Percentiles rank a stretch among this genome's conserved stretches.
Conservation (phyloP, 176 grass and related monocot genomes). For the Raddia distichophylla region DNA sequence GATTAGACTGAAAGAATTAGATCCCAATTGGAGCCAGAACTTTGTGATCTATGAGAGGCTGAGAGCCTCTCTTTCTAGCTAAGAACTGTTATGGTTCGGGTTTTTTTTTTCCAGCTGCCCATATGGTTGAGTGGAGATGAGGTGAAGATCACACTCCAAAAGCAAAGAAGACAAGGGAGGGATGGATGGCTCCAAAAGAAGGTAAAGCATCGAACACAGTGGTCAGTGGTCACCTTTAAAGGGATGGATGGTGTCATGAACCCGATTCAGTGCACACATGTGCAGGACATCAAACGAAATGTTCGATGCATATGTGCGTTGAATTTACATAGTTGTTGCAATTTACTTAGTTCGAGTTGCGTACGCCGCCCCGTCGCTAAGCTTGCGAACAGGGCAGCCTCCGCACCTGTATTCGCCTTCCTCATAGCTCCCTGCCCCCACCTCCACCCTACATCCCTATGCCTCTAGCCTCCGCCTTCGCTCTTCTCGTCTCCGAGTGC, state of each 20-base stretch:
- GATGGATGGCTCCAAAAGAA: conserved; percentile 48
- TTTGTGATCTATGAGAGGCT: background rate
- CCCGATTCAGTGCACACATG: background rate
- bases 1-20: background rate
- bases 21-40: conserved; percentile 33
- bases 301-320: background rate
- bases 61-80: conserved; percentile 18
- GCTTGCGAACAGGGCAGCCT: too few species aligned
- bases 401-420: too few species aligned
- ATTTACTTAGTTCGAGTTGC: too few species aligned
- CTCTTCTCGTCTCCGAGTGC: too few species aligned
- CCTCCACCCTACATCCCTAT: too few species aligned
- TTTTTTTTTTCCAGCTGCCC: background rate
- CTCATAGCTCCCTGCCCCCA: too few species aligned
- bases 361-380: too few species aligned
- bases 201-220: conserved; percentile 54
- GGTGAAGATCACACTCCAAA: conserved; percentile 21
- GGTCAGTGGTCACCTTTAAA: conserved; percentile 33
- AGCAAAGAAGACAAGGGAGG: conserved; percentile 19
- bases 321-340: too few species aligned
- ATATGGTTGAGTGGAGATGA: background rate
- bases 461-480: too few species aligned
- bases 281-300: background rate
- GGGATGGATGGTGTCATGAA: background rate
- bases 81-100: background rate